Evolutionary conservation across 176 grass and related monocot genomes (phyloP).

Genomic region (Leersia perrieri): DNA sequence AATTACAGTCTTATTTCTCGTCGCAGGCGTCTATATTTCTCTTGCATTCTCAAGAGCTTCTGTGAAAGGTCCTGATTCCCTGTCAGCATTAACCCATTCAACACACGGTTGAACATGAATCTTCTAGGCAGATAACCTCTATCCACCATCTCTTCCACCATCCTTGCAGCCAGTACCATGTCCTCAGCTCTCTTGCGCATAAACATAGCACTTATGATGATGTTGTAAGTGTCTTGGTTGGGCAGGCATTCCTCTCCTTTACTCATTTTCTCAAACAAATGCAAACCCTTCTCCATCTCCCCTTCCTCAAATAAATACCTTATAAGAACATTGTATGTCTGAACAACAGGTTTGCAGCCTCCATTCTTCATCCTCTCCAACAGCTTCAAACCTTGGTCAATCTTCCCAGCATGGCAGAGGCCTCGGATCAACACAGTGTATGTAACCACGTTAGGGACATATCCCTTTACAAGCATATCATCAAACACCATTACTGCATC

Average conservation of each 20-base stretch:
- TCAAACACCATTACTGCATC: conserved; percentile 67
- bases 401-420: conserved; percentile 67
- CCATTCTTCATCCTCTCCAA: conserved; percentile 66
- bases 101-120: conserved; percentile 85
- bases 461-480: conserved; percentile 55
- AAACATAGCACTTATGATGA: conserved; percentile 95
- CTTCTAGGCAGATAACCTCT: conserved; percentile 88
- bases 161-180: conserved; percentile 66
- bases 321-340: conserved; percentile 78
- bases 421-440: conserved; percentile 80
- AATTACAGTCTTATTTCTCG: conserved; percentile 67
- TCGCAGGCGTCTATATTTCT: conserved; percentile 53
- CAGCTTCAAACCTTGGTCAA: conserved; percentile 61
- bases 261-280: conserved; percentile 74
- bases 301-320: conserved; percentile 79
- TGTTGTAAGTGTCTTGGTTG: conserved; percentile 87
- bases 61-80: conserved; percentile 81
- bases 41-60: conserved; percentile 80
- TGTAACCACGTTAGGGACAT: conserved; percentile 57
- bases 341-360: conserved; percentile 60
- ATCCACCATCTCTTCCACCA: conserved; percentile 85
- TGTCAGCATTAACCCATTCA: conserved; percentile 79
- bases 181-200: conserved; percentile 71
- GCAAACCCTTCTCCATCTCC: conserved; percentile 66
- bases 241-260: conserved; percentile 61